Evolutionary conservation across 805 yeast species (phyloP), one percentile per base, ranked within the genome.

Genomic region (Lachancea meyersii): DNA sequence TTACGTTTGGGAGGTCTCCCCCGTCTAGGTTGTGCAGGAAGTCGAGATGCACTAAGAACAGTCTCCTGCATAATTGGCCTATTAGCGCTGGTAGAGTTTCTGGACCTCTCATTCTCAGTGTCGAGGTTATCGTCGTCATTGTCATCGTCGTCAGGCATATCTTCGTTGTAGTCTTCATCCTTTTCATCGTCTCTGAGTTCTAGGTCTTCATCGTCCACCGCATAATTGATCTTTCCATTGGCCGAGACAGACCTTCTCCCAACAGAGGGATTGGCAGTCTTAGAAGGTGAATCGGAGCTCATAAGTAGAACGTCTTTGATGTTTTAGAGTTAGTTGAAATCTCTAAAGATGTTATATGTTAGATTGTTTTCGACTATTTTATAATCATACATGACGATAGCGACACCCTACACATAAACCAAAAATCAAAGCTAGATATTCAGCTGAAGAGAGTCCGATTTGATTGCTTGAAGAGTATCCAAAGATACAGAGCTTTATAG

Each of bases 181-280:
- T 57, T 59, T 16, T 56, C 65, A 10, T 58, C 68, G 10, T 55
- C 69, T 24, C 51, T 60, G n/a, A 56, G 45, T 22, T 59, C 64
- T 26, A 55, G 47, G 17, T 56, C 64, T 11, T 53, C 62, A 9
- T 55, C 55, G 38, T 61, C 69, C 22, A 55, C 49, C 24, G 52
- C 45, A 40, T 61, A 60, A 36, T 54, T 50, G 9, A 55, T 54
- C 32, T 54, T 55, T 10, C 39, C 40, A 19, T 53, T 48, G 17
- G 41, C 44, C 3, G 58, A 48, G 10, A 55, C 44, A 1, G 63
- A 57, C 33, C 61, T 30, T 39, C 48, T 45, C 3, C 35, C 38
- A n/a, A 16, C 27, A 23, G 31, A 24, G 4, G 41, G 34, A 8
- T 43, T 43, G 8, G 33, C 32, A 8, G 18, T 41, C 10, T 19